A percentile compares a stretch with the other conserved stretches of the same genome.
Conservation (phyloP, 441 rosid genomes). For the Eruca vesicaria region DNA sequence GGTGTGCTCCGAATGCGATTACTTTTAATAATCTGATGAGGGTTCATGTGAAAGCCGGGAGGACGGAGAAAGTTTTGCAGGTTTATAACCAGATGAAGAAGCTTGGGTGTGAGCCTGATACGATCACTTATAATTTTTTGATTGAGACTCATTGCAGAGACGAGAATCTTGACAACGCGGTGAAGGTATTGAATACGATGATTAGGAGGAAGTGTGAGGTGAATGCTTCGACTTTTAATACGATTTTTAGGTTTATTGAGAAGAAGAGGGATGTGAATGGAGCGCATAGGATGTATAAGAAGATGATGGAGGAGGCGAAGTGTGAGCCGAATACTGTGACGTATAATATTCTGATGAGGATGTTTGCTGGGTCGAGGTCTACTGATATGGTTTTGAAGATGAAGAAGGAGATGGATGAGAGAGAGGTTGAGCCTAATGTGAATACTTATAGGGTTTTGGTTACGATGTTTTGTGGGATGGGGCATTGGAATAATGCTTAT, state of each 20-base stretch:
- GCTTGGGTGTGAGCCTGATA: constrained; percentile 60
- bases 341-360: constrained; percentile 71
- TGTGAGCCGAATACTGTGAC: constrained; percentile 65
- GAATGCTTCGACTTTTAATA: constrained; percentile 71
- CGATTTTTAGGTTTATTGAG: constrained; percentile 63
- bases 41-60: constrained; percentile 79
- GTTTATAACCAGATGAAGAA: constrained; percentile 91
- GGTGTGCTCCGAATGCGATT: constrained; percentile 65
- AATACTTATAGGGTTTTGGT: constrained; percentile 76
- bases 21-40: constrained; percentile 88
- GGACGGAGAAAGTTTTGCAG: constrained; percentile 88
- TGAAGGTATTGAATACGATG: constrained; percentile 69
- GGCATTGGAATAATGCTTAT: constrained; percentile 94
- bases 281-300: constrained; percentile 65
- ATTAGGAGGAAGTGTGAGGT: constrained; percentile 58
- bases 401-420: constrained; percentile 90
- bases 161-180: constrained; percentile 59
- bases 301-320: constrained; percentile 70
- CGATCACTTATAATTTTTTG: constrained; percentile 69
- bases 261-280: constrained; percentile 78
- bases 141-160: constrained; percentile 75
- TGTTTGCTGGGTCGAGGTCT: constrained; percentile 66
- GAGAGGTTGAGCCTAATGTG: constrained; percentile 74
- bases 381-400: constrained; percentile 87
- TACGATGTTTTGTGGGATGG: constrained; percentile 84